A percentile compares a stretch with the other conserved stretches of the same genome.
Evolutionary conservation across 495 filamentous ascomycete genomes (phyloP).

Genomic region (Xylaria sp.): DNA sequence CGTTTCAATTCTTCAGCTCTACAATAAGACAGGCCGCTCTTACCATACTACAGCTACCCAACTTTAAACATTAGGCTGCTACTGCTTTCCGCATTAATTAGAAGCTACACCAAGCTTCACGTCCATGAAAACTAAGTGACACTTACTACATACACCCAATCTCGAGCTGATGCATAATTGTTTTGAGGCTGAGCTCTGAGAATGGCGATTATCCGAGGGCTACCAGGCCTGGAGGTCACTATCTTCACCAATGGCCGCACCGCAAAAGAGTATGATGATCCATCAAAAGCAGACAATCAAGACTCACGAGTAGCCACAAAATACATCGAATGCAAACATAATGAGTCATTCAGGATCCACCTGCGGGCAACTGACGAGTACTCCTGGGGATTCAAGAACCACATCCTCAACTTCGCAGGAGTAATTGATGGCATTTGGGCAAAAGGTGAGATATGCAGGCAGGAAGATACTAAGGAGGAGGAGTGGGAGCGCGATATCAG

Average conservation of each 20-base stretch:
- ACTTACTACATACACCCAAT: slow-evolving; percentile 18
- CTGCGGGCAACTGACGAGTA: slow-evolving; percentile 19
- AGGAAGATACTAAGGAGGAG: neutral
- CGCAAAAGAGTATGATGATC: slow-evolving; percentile 17
- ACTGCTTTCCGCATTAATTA: neutral
- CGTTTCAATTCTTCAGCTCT: neutral
- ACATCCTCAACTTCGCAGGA: neutral
- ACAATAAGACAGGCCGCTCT: neutral
- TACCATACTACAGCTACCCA: neutral
- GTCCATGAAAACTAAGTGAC: neutral
- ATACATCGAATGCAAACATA: slow-evolving; percentile 24
- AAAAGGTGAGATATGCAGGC: neutral
- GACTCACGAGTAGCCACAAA: neutral
- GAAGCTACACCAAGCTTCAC: neutral
- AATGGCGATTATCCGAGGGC: slow-evolving; percentile 23
- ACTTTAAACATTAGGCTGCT: neutral
- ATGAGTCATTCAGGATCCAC: neutral
- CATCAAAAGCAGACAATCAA: neutral
- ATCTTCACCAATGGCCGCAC: neutral
- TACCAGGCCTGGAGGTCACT: slow-evolving; percentile 19
- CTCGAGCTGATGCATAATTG: neutral
- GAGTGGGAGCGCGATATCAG: neutral
- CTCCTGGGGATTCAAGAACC: neutral
- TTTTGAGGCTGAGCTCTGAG: neutral
- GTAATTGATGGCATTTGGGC: slow-evolving; percentile 19